Base-by-base conservation (phyloP, 495 filamentous ascomycete species). In the Penicillium roqueforti region DNA sequence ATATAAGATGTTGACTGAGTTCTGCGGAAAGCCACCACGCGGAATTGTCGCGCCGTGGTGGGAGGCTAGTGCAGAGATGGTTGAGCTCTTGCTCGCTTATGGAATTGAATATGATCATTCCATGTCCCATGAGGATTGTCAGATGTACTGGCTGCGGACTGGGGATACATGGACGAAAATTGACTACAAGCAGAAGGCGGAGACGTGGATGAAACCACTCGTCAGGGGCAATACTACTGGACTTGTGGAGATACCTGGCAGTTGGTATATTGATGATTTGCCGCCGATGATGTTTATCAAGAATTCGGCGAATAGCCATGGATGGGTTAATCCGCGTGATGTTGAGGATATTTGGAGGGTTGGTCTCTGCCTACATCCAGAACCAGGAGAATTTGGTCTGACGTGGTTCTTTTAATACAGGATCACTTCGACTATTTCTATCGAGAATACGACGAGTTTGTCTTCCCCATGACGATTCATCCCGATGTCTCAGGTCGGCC, bases 351-450 rank as follows among this genome's bases (percentile, higher is more conserved):
- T 82, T 37, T 81, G 79, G 80, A 34, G 11, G 31, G 31, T 34
- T 34, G 5, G 31, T 14, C 4, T 4, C n/a, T 34, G 1, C 4
- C n/a, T 34, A 0, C 4, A 3, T 14, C 3, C 13, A 13, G 29
- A 11, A 32, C 11, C 14, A 4, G 0, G 11, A 0, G 11, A 32
- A 2, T 0, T 32, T 4, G 28, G 29, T n/a, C n/a, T n/a, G n/a
- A n/a, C n/a, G n/a, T n/a, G n/a, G n/a, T n/a, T n/a, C n/a, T n/a
- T n/a, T n/a, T n/a, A n/a, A 2, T 22, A 14, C 13, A 74, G 67
- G 83, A 86, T 49, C 84, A 87, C 54, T 87, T 87, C 51, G 83
- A 87, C 59, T 87, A 85, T 62, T 84, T 85, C 56, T 87, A 87
- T 57, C 68, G 81, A 7, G 82, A 87, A 63, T 87, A 87, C 60